Conservation (phyloP, 352 stramenopile genomes). For the Phytopythium chamaehyphon region DNA sequence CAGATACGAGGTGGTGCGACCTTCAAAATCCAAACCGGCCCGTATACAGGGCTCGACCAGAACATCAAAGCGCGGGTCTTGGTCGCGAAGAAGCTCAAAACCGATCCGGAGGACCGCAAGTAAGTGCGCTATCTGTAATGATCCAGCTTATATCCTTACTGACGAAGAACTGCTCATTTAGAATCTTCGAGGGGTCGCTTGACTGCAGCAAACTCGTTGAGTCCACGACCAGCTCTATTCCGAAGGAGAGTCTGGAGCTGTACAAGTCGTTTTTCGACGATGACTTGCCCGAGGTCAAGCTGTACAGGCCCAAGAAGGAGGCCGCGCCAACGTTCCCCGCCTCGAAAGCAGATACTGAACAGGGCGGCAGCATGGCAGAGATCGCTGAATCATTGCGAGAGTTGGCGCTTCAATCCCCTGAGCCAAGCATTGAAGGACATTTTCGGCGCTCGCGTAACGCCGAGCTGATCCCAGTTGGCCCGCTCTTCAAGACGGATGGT, state of each 20-base stretch:
- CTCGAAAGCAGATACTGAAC: conserved; percentile 10
- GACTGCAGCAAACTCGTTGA: conserved; percentile 68
- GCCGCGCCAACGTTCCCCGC: conserved; percentile 12
- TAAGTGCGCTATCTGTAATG: conserved; percentile 12
- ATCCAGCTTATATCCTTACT: neutral
- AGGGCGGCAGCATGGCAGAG: conserved; percentile 4
- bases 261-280: conserved; percentile 85
- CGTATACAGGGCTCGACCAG: conserved; percentile 79
- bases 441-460: conserved; percentile 20
- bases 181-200: conserved; percentile 64
- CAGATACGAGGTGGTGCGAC: conserved; percentile 69
- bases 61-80: conserved; percentile 74
- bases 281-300: conserved; percentile 49
- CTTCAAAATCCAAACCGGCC: conserved; percentile 73
- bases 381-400: conserved; percentile 25
- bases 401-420: conserved; percentile 25
- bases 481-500: conserved; percentile 75
- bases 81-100: conserved; percentile 78
- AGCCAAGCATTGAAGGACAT: conserved; percentile 12
- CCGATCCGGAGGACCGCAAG: conserved; percentile 51
- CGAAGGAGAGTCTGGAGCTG: conserved; percentile 62
- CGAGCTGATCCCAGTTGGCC: conserved; percentile 61
- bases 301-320: conserved; percentile 24
- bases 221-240: conserved; percentile 41
- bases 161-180: conserved; percentile 4